These are phyloP conservation scores for Pichia scutulata DNA, from an alignment of 805 yeast species.

Conservation along the genomic window DNA sequence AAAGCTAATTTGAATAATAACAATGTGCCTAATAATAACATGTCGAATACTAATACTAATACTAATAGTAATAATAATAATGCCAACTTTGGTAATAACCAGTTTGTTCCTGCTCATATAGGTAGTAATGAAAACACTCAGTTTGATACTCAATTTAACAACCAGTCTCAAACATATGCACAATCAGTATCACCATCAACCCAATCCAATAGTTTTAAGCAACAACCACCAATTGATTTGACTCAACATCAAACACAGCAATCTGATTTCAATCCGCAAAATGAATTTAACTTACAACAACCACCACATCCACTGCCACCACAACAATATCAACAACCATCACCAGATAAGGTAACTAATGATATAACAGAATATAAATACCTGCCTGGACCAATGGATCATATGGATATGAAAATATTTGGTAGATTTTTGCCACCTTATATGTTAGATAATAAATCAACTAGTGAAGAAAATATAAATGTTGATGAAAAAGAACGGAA, in stretches of 20 bases:
- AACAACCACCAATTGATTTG: too few relatives aligned
- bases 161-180: background rate
- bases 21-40: background rate
- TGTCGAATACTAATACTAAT: background rate
- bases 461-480: too few relatives aligned
- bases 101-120: background rate
- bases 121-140: background rate
- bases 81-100: conserved; percentile 14
- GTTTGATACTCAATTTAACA: background rate
- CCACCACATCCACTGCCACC: too few relatives aligned
- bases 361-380: conserved; percentile 30
- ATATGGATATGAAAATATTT: conserved; percentile 74
- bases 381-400: conserved; percentile 79
- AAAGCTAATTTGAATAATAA: conserved; percentile 21
- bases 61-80: background rate
- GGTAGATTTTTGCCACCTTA: conserved; percentile 81
- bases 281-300: background rate
- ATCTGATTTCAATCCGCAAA: background rate
- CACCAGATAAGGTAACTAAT: background rate
- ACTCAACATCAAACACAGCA: too few relatives aligned
- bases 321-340: background rate
- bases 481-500: background rate
- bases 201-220: background rate
- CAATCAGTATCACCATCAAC: too few relatives aligned
- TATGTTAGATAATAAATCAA: conserved; percentile 33